Percentiles rank a stretch among this genome's conserved stretches.
phyloP scores from a whole-genome alignment of 1,139 yeast species.

The Taiozyma sp. region DNA sequence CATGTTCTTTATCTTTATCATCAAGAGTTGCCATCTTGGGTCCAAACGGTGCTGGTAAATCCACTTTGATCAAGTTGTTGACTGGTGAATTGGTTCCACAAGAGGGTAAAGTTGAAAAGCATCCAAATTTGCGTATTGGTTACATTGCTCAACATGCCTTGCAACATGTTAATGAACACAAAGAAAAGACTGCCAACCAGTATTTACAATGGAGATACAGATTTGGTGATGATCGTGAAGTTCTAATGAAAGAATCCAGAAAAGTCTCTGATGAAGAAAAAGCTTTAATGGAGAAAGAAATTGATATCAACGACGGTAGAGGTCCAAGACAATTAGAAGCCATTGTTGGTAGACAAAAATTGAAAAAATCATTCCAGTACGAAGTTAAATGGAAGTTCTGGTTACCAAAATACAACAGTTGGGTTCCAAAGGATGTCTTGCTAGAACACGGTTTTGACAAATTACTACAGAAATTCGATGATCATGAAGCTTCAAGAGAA shows the following conservation, averaged over 20 bases:
- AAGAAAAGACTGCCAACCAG: constrained; percentile 96
- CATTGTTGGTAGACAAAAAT: constrained; percentile 93
- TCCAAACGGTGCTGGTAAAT: constrained; percentile 99
- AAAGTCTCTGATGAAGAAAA: constrained; percentile 81
- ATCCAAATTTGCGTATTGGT: constrained; percentile 96
- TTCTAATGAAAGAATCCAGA: constrained; percentile 87
- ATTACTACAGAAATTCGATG: constrained; percentile 91
- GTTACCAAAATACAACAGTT: constrained; percentile 90
- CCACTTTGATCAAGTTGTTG: constrained; percentile 86
- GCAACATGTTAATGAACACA: constrained; percentile 95
- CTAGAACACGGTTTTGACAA: constrained; percentile 82
- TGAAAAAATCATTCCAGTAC: constrained; percentile 94
- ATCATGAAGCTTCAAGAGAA: constrained; percentile 97
- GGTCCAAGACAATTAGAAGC: constrained; percentile 90
- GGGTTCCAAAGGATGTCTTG: constrained; percentile 84
- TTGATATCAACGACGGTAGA: constrained; percentile 83
- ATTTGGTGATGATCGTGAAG: constrained; percentile 98
- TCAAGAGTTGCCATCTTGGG: constrained; percentile 97
- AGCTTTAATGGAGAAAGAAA: constrained; percentile 70
- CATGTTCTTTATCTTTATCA: constrained; percentile 84
- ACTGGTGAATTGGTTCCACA: constrained; percentile 90
- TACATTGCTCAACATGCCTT: constrained; percentile 98
- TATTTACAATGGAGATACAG: constrained; percentile 97
- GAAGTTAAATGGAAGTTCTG: constrained; percentile 93
- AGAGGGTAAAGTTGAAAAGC: constrained; percentile 91